A percentile compares a stretch with the other conserved stretches of the same genome.
These are phyloP conservation scores for Globisporangium nodosum DNA, from an alignment of 352 stramenopile genomes.

Conservation along the genomic window DNA sequence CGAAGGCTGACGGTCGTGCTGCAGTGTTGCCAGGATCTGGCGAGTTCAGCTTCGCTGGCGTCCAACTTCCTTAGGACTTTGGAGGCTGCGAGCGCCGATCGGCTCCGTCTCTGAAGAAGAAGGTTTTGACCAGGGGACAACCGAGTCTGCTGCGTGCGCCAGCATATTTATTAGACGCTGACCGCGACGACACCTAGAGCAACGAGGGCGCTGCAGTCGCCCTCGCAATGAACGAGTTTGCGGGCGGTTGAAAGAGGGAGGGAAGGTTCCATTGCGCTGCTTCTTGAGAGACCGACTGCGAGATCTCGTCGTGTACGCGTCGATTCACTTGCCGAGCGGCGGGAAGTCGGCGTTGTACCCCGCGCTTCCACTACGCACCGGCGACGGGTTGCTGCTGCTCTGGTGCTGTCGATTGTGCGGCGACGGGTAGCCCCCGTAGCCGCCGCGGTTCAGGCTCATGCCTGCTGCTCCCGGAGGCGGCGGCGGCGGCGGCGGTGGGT, in stretches of 20 bases:
- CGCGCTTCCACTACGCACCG: conserved; percentile 12
- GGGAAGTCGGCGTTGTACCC: conserved; percentile 73
- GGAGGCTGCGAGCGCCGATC: too few species aligned
- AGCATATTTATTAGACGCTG: too few species aligned
- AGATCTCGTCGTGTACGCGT: neutral
- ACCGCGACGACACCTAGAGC: too few species aligned
- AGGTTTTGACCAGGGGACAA: too few species aligned
- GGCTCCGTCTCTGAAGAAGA: too few species aligned
- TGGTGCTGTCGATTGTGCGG: conserved; percentile 5
- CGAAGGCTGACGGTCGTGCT: neutral
- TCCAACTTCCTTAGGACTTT: neutral
- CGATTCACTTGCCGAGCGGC: conserved; percentile 48
- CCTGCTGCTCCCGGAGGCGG: conserved; percentile 17
- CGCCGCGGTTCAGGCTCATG: conserved; percentile 6
- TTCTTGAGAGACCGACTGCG: neutral
- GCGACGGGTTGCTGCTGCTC: conserved; percentile 9
- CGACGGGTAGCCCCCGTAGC: conserved; percentile 8
- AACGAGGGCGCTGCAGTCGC: too few species aligned
- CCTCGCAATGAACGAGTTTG: too few species aligned
- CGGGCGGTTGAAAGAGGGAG: too few species aligned
- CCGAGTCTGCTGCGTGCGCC: too few species aligned
- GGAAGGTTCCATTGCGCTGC: too few species aligned
- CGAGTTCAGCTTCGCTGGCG: neutral
- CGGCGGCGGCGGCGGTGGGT: conserved; percentile 21
- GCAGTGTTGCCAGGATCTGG: neutral